Base-by-base conservation (phyloP, 352 stramenopile genomes). In the Globisporangium heterothallicum region DNA sequence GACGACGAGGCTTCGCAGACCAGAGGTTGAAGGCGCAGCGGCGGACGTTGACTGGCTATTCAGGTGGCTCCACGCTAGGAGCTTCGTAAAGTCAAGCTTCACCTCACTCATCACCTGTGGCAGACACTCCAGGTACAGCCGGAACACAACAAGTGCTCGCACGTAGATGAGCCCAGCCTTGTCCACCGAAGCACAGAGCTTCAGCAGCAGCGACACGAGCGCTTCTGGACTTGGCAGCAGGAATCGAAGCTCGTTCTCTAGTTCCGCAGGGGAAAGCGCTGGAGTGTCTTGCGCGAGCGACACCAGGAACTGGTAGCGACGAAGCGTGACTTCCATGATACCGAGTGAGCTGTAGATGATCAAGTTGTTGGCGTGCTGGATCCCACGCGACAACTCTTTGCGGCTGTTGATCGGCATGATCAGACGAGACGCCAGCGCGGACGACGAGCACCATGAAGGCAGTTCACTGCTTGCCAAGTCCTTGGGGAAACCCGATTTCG, bases 21-120 rank as follows among this genome's bases (percentile, higher is more conserved):
- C 59, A 35, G n/a, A 27, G 10, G 30, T 53, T 21, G 34, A 19
- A 3, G 25, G 16, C n/a, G 6, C 27, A 13, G 21, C 6, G 25
- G 13, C 12, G 27, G 35, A 24, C 13, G 14, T 38, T 49, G 0
- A 26, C 8, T 43, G 40, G 19, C n/a, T 30, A 19, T 83, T 61
- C 13, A 92, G 62, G 30, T 72, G 72, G 14, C 66, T 58, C 74
- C 75, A 91, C 0, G 60, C 58, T 2, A 92, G 56, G n/a, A 87
- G 67, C 65, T 94, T 94, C 10, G 84, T 84, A 21, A 92, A 82
- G 59, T 94, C 84, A 32, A 88, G 68, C 58, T 94, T 94, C 9
- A 87, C 70, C 27, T 94, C 84, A 26, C 68, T 68, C 79, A 91
- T 94, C 2, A 70, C 55, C 12, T 85, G 67, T 0, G 82, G 80